Evolutionary conservation across 148 eudicot genomes (phyloP).

Genomic region (Gaultheria prostrata): DNA sequence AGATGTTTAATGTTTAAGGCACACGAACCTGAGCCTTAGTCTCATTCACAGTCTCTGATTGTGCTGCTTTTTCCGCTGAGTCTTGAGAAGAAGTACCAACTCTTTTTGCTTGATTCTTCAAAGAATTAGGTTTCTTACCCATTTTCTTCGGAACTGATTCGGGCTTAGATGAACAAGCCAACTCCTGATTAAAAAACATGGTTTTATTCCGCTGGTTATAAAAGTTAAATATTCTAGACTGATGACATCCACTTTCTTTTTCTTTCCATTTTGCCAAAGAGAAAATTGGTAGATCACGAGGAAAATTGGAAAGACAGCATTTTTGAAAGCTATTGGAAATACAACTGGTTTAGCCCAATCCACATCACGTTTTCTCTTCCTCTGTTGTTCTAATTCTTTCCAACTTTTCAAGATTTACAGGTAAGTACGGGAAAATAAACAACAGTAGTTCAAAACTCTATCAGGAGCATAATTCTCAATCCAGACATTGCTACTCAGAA

Average conservation of each 20-base stretch:
- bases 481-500: background rate
- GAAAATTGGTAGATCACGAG: no score
- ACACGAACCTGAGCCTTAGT: background rate
- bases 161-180: slow-evolving; percentile 20
- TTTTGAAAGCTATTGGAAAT: no score
- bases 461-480: background rate
- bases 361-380: no score
- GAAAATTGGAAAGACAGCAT: no score
- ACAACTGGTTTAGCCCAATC: no score
- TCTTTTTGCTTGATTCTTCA: slow-evolving; percentile 13
- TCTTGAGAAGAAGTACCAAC: background rate
- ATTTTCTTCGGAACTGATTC: slow-evolving; percentile 26
- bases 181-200: background rate
- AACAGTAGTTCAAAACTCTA: background rate
- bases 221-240: no score
- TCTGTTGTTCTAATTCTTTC: no score
- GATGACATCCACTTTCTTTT: no score
- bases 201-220: no score
- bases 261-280: no score
- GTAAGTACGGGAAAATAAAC: no score
- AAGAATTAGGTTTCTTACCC: slow-evolving; percentile 28
- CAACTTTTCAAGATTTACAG: no score
- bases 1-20: background rate
- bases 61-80: background rate
- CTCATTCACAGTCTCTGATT: slow-evolving; percentile 9